Conservation (phyloP, 2,329 filamentous ascomycete species). For the Venturia pyrina region DNA sequence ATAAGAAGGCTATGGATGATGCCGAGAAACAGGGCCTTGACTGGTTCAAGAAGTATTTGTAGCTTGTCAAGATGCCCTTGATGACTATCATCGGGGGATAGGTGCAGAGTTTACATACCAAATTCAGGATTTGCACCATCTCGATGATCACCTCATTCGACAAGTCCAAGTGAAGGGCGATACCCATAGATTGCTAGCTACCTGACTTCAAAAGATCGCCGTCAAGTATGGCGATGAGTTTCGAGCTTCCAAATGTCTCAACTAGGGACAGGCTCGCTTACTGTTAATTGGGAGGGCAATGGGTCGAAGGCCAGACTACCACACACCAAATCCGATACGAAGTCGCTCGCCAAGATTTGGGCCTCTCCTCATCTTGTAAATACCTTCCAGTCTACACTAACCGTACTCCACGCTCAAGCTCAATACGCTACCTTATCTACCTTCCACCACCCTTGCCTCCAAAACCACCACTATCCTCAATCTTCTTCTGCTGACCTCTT, state of each 20-base stretch:
- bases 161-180: too few relatives aligned
- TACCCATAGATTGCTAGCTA: too few relatives aligned
- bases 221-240: too few relatives aligned
- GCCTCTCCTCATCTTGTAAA: background rate
- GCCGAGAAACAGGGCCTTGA: slow-evolving; percentile 31
- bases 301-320: background rate
- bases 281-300: too few relatives aligned
- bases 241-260: too few relatives aligned
- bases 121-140: background rate
- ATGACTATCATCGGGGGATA: background rate
- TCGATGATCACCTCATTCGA: too few relatives aligned
- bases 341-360: background rate
- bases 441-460: slow-evolving; percentile 14
- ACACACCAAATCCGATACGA: background rate
- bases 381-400: background rate
- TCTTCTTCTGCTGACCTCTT: slow-evolving; percentile 8
- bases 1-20: slow-evolving; percentile 39
- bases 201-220: too few relatives aligned
- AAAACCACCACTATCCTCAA: slow-evolving; percentile 12
- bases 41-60: slow-evolving; percentile 29
- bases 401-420: background rate
- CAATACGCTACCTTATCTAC: background rate
- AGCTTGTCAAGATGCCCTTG: background rate
- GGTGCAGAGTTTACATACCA: background rate
- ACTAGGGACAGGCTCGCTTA: too few relatives aligned